These are phyloP conservation scores for Noccaea caerulescens DNA, from an alignment of 345 rosid species.

Conservation along the genomic window DNA sequence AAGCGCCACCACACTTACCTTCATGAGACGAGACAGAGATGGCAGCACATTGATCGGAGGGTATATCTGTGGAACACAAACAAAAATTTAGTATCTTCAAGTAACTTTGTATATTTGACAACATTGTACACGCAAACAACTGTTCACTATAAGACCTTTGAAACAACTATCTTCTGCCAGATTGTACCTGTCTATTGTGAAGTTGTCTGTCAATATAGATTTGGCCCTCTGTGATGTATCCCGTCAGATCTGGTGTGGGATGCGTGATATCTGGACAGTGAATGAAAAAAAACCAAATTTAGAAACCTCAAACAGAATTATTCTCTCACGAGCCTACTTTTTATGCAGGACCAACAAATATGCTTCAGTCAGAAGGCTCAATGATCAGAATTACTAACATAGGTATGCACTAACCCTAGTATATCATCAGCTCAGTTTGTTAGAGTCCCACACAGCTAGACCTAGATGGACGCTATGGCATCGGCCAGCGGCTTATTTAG, in stretches of 20 bases:
- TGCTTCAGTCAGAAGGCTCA: not conserved
- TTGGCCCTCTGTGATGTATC: slow-evolving; percentile 91
- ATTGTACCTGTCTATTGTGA: slow-evolving; percentile 63
- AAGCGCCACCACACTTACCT: slow-evolving; percentile 52
- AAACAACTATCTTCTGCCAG: slow-evolving; percentile 1
- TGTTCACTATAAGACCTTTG: slow-evolving; percentile 11
- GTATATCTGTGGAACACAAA: slow-evolving; percentile 61
- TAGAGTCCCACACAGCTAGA: slow-evolving; percentile 19
- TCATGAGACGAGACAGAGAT: slow-evolving; percentile 92
- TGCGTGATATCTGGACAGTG: slow-evolving; percentile 75
- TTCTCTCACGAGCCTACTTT: slow-evolving; percentile 1
- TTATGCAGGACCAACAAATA: slow-evolving; percentile 16
- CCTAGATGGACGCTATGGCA: slow-evolving; percentile 26
- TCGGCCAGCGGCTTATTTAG: not conserved
- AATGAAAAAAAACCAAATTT: slow-evolving; percentile 4
- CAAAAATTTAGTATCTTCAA: not conserved
- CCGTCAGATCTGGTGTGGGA: slow-evolving; percentile 92
- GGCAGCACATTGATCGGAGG: slow-evolving; percentile 96
- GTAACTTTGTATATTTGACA: not conserved
- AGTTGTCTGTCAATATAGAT: slow-evolving; percentile 84
- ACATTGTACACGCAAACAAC: not conserved
- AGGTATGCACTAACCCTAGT: slow-evolving; percentile 14
- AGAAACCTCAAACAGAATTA: not conserved
- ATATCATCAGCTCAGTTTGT: not conserved
- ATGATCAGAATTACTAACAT: slow-evolving; percentile 7